phyloP scores from a whole-genome alignment of 2,329 filamentous ascomycete genomes.

The Penicillium digitatum region DNA sequence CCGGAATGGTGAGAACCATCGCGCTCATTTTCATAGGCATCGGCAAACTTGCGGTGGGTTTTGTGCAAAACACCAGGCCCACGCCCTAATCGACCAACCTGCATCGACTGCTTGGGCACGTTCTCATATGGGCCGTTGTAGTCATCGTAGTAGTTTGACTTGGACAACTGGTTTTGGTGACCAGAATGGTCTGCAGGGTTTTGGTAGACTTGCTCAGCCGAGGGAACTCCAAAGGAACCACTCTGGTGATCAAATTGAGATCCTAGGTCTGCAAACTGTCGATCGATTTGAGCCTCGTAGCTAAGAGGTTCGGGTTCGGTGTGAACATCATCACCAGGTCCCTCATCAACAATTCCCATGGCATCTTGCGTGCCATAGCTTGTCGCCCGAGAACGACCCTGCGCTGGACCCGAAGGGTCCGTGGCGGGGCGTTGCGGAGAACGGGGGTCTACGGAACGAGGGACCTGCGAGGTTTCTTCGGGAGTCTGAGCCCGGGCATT shows the following conservation, averaged over 20 bases:
- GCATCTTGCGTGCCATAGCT: slow-evolving; percentile 35
- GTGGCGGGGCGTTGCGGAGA: slow-evolving; percentile 36
- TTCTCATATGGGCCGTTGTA: slow-evolving; percentile 42
- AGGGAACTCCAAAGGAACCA: slow-evolving; percentile 27
- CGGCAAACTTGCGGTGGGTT: slow-evolving; percentile 77
- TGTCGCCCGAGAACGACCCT: slow-evolving; percentile 26
- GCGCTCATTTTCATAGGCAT: slow-evolving; percentile 75
- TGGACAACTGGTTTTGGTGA: slow-evolving; percentile 32
- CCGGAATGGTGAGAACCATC: slow-evolving; percentile 64
- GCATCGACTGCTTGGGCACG: slow-evolving; percentile 42
- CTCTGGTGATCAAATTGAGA: slow-evolving; percentile 31
- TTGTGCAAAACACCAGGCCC: slow-evolving; percentile 68
- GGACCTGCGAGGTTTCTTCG: slow-evolving; percentile 39
- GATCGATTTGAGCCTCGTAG: slow-evolving; percentile 41
- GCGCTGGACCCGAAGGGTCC: slow-evolving; percentile 25
- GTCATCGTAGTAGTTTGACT: slow-evolving; percentile 48
- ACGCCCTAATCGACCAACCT: slow-evolving; percentile 38
- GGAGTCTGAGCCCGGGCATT: slow-evolving; percentile 51
- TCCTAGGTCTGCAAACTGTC: slow-evolving; percentile 42
- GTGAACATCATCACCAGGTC: slow-evolving; percentile 27
- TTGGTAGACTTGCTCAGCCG: slow-evolving; percentile 32
- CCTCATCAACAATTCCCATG: slow-evolving; percentile 29
- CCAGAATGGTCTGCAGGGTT: slow-evolving; percentile 32
- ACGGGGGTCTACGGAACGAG: slow-evolving; percentile 35
- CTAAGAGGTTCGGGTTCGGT: slow-evolving; percentile 31